Conservation (phyloP, 768 basidiomycete species). For the Amanita rubescens region DNA sequence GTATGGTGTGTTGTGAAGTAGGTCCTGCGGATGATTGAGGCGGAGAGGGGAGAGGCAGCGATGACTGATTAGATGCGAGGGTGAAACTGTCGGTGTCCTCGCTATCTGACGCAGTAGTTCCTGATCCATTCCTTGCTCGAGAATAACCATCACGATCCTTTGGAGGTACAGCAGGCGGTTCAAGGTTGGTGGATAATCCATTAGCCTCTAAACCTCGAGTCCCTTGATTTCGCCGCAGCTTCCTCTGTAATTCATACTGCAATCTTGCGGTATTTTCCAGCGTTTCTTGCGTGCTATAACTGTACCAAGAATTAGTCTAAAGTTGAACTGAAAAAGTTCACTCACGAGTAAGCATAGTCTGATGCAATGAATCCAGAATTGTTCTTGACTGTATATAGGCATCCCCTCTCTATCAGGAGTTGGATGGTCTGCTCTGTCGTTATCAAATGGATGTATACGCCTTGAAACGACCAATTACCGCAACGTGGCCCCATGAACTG, state of each 20-base stretch:
- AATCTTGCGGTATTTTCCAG: conserved; percentile 74
- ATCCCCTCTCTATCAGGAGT: conserved; percentile 83
- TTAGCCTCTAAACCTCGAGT: conserved; percentile 59
- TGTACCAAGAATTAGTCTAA: conserved; percentile 20
- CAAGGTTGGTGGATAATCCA: conserved; percentile 29
- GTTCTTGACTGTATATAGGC: conserved; percentile 75
- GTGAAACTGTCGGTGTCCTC: conserved; percentile 49
- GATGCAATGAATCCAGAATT: conserved; percentile 88
- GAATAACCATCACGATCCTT: conserved; percentile 36
- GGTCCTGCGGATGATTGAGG: conserved; percentile 46
- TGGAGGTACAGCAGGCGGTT: conserved; percentile 39
- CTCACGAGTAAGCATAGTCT: conserved; percentile 89
- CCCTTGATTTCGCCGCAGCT: conserved; percentile 60
- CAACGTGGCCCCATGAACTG: conserved; percentile 81
- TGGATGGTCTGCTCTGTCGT: conserved; percentile 58
- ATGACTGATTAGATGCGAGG: conserved; percentile 40
- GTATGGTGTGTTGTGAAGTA: conserved; percentile 24
- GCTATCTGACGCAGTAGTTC: conserved; percentile 69
- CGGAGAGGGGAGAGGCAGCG: conserved; percentile 52
- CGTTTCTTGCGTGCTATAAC: conserved; percentile 68
- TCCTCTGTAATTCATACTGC: conserved; percentile 77
- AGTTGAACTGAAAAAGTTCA: conserved; percentile 10
- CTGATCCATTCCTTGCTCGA: conserved; percentile 75
- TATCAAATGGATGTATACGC: conserved; percentile 2
- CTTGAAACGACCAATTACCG: conserved; percentile 38